Evolutionary conservation across 2,329 filamentous ascomycete species (phyloP).

Genomic region (Monosporascus sp.): DNA sequence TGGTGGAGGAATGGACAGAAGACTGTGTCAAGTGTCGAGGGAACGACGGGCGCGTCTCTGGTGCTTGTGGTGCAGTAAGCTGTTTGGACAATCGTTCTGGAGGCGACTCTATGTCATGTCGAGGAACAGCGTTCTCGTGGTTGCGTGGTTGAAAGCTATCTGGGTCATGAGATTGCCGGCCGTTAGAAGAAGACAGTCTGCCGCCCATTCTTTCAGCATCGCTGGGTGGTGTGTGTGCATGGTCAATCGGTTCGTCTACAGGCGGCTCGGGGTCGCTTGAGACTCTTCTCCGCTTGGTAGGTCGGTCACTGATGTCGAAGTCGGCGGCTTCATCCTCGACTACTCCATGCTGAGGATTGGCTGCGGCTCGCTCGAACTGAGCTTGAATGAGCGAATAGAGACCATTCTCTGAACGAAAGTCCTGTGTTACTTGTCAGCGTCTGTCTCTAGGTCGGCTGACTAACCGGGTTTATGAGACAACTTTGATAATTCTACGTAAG

Average conservation of each 20-base stretch:
- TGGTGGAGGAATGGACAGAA: slow-evolving; percentile 19
- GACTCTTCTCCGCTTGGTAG: slow-evolving; percentile 20
- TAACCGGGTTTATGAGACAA: not conserved
- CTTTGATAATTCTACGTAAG: slow-evolving; percentile 1
- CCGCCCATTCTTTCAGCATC: not conserved
- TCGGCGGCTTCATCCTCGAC: slow-evolving; percentile 19
- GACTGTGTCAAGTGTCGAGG: slow-evolving; percentile 17
- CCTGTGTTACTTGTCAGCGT: slow-evolving; percentile 37
- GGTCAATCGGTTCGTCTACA: slow-evolving; percentile 22
- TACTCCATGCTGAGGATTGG: slow-evolving; percentile 20
- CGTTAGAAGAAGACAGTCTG: not conserved
- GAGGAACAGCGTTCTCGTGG: not conserved
- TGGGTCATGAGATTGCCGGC: too few relatives aligned
- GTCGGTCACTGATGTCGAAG: slow-evolving; percentile 23
- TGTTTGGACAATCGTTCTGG: slow-evolving; percentile 8
- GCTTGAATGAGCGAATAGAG: slow-evolving; percentile 68
- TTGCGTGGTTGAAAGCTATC: not conserved
- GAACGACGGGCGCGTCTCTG: slow-evolving; percentile 14
- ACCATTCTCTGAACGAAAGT: slow-evolving; percentile 68
- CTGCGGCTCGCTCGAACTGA: slow-evolving; percentile 54
- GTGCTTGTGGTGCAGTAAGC: slow-evolving; percentile 20
- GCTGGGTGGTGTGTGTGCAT: slow-evolving; percentile 6
- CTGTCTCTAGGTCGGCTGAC: not conserved
- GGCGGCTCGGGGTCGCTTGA: slow-evolving; percentile 22
- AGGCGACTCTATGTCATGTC: slow-evolving; percentile 1